These are phyloP conservation scores for Nadsonia commutata DNA, from an alignment of 1,139 yeast genomes.

Conservation along the genomic window DNA sequence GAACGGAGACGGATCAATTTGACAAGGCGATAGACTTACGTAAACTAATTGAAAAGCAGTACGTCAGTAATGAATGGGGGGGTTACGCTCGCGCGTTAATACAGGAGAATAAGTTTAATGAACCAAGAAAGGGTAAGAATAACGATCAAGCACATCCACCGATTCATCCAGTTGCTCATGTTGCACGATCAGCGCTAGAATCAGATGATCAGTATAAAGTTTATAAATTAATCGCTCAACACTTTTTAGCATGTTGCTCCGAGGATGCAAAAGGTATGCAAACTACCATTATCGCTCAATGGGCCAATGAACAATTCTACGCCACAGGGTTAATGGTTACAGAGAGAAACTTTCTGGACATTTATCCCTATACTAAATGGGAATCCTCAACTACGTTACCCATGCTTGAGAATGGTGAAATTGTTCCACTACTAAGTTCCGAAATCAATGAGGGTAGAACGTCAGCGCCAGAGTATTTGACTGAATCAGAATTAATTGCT, in stretches of 20 bases:
- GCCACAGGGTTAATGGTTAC: constrained; percentile 60
- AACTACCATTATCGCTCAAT: constrained; percentile 47
- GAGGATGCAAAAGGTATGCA: constrained; percentile 72
- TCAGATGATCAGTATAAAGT: constrained; percentile 48
- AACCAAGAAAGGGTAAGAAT: constrained; percentile 67
- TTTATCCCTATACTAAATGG: constrained; percentile 75
- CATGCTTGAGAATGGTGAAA: constrained; percentile 40
- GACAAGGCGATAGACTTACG: constrained; percentile 62
- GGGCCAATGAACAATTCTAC: constrained; percentile 65
- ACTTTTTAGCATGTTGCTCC: constrained; percentile 86
- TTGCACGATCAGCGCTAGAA: constrained; percentile 24
- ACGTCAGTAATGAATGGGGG: constrained; percentile 34
- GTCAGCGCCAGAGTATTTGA: constrained; percentile 63
- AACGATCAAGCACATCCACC: constrained; percentile 98
- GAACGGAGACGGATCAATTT: constrained; percentile 90
- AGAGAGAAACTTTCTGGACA: constrained; percentile 63
- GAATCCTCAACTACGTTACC: constrained; percentile 53
- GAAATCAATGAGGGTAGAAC: constrained; percentile 64
- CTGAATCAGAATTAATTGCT: constrained; percentile 85
- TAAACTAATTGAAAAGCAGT: constrained; percentile 45
- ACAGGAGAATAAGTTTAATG: constrained; percentile 27
- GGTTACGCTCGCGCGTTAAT: constrained; percentile 24
- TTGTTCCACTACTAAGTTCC: constrained; percentile 30
- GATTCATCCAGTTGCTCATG: constrained; percentile 64
- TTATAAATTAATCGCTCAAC: constrained; percentile 74